These are phyloP conservation scores for Parasarocladium wereldwijsianum DNA, from an alignment of 2,329 filamentous ascomycete species.

Conservation along the genomic window DNA sequence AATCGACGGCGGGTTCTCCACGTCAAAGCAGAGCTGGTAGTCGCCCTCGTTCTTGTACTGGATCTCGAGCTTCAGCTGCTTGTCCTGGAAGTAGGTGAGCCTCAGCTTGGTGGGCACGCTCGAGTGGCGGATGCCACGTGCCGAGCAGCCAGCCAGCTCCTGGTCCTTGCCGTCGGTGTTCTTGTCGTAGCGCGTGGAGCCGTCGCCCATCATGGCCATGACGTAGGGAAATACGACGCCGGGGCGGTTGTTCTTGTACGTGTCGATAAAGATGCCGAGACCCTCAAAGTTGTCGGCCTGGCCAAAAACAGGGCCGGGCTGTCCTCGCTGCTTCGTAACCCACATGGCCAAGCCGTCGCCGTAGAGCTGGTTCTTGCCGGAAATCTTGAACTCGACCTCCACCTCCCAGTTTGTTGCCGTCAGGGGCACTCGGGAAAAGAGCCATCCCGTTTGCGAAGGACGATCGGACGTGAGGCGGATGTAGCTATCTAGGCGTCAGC, in stretches of 20 bases:
- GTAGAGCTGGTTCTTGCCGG: conserved; percentile 76
- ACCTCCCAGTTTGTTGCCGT: conserved; percentile 99
- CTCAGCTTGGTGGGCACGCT: conserved; percentile 69
- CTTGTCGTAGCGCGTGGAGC: conserved; percentile 79
- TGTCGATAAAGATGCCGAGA: conserved; percentile 90
- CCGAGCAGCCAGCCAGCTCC: conserved; percentile 90
- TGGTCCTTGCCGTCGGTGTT: conserved; percentile 85
- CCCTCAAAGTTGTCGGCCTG: conserved; percentile 82
- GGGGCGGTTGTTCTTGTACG: conserved; percentile 98
- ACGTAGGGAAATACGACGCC: conserved; percentile 93
- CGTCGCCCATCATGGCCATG: conserved; percentile 96
- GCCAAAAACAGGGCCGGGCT: conserved; percentile 74
- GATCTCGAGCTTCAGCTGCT: conserved; percentile 75
- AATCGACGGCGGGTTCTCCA: conserved; percentile 55
- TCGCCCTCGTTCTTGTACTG: conserved; percentile 85
- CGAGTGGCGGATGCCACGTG: conserved; percentile 73
- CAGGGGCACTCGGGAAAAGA: conserved; percentile 85
- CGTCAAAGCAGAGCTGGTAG: conserved; percentile 73
- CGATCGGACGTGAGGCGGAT: conserved; percentile 84
- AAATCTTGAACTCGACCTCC: conserved; percentile 88
- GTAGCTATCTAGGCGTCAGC: conserved; percentile 42
- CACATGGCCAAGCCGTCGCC: conserved; percentile 97
- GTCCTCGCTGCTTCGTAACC: conserved; percentile 85
- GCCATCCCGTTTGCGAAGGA: conserved; percentile 80
- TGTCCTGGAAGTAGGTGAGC: conserved; percentile 94